Percentiles rank a stretch among this genome's conserved stretches.
phyloP scores from a whole-genome alignment of 176 grass and related monocot species.

The Lolium perenne region DNA sequence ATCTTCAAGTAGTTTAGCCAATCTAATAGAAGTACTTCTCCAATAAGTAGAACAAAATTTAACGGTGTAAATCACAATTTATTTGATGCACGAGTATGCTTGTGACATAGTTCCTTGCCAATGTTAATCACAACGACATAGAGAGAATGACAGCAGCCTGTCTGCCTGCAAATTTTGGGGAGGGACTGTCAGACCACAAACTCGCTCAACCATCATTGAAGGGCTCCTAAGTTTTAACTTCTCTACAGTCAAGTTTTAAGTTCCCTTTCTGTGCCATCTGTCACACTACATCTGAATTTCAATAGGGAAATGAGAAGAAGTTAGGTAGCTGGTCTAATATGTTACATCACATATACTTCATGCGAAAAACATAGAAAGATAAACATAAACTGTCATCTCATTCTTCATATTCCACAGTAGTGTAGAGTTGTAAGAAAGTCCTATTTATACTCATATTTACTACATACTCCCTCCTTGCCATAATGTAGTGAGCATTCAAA shows the following conservation, averaged over 20 bases:
- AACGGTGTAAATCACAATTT: not conserved
- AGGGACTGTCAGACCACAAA: not conserved
- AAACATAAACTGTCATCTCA: not conserved
- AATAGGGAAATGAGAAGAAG: not conserved
- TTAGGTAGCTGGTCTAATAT: not conserved
- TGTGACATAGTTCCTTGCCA: not conserved
- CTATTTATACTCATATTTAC: not conserved
- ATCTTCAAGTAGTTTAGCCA: not conserved
- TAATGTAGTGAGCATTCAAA: no score
- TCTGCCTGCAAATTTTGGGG: not conserved
- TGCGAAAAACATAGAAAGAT: not conserved
- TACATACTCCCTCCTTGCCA: no score
- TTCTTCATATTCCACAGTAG: not conserved
- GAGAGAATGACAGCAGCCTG: not conserved
- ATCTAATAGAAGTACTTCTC: not conserved
- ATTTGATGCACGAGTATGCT: not conserved
- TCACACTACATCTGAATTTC: not conserved
- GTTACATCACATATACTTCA: not conserved
- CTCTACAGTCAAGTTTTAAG: no score
- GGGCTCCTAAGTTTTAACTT: not conserved
- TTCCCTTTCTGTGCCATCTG: not conserved
- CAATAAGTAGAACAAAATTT: not conserved
- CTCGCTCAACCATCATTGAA: not conserved
- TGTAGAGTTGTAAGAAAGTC: not conserved
- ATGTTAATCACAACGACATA: not conserved